Evolutionary conservation across 495 filamentous ascomycete species (phyloP), one percentile per base, ranked within the genome.

Genomic region (Aeminium ludgeri): DNA sequence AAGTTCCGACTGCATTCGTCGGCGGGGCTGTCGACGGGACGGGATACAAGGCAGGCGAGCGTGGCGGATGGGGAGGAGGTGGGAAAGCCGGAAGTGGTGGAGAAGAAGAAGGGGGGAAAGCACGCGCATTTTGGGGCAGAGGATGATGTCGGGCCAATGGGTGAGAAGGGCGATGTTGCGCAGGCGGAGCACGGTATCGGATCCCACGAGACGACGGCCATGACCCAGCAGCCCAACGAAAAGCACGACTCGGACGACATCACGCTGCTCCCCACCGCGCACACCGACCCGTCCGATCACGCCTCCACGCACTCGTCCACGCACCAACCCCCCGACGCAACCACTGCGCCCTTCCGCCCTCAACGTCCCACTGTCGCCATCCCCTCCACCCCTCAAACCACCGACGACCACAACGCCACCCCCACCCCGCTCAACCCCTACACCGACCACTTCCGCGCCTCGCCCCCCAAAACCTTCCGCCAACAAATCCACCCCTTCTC

Each of bases 401-500:
- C 13, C 16, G 10, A 6, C 15, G 17, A 17, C 31, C 16, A 6
- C 30, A 10, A 47, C 8, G n/a, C 6, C 20, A n/a, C n/a, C n/a
- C 12, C 5, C 7, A 37, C 17, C 8, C 12, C 28, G n/a, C 29
- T 16, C 15, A 47, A 48, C 19, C 19, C 38, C 6, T 57, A 54
- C 41, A 55, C 51, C 0, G 11, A 38, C 3, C 40, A 36, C 29
- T 47, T 37, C 30, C 46, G 46, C 11, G n/a, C 30, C 7, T 65
- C 63, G 13, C 74, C 78, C 0, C 69, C 69, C 1, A 70, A 80
- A 31, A 73, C 82, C 0, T 95, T 80, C 50, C 28, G 61, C 1
- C 73, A 84, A 46, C 73, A 75, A 19, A 69, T 95, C 1, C 74
- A 65, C 42, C 66, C 80, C 0, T 91, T 70, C 62, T 76, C 80